Evolutionary conservation across 2,329 filamentous ascomycete species (phyloP).

Genomic region (Venturiaceae sp.): DNA sequence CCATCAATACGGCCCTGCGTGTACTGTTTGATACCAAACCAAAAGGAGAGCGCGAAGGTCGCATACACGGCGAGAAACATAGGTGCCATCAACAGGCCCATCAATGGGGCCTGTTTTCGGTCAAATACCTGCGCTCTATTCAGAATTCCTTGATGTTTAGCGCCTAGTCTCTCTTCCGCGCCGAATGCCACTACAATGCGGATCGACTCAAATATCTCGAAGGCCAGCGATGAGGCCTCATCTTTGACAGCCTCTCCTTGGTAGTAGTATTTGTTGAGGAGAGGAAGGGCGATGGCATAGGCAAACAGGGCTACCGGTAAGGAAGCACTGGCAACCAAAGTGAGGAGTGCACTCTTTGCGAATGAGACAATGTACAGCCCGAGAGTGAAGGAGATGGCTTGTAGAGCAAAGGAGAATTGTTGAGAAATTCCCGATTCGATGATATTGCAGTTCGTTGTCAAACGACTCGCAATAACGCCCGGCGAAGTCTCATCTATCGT

Average conservation of each 20-base stretch:
- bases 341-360: constrained; percentile 17
- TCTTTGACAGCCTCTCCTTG: constrained; percentile 20
- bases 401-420: constrained; percentile 16
- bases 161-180: constrained; percentile 22
- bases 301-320: constrained; percentile 23
- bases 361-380: constrained; percentile 24
- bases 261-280: constrained; percentile 23
- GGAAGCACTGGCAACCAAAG: constrained; percentile 16
- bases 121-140: constrained; percentile 19
- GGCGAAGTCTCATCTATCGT: constrained; percentile 18
- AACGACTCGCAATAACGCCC: constrained; percentile 18
- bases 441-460: constrained; percentile 18
- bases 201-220: constrained; percentile 28
- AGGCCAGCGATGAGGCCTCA: constrained; percentile 24
- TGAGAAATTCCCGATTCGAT: constrained; percentile 20
- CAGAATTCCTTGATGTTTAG: constrained; percentile 18
- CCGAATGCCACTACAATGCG: constrained; percentile 27
- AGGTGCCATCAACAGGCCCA: constrained; percentile 24
- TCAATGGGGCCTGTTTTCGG: constrained; percentile 19
- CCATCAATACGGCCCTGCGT: constrained; percentile 20
- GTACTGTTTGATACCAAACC: constrained; percentile 27
- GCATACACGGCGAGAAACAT: constrained; percentile 25
- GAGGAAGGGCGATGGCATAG: constrained; percentile 19
- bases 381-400: constrained; percentile 23
- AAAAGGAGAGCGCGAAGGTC: constrained; percentile 27